Percentiles rank a stretch among this genome's conserved stretches.
phyloP scores from a whole-genome alignment of 2,329 filamentous ascomycete genomes.

The Venturia effusa region DNA sequence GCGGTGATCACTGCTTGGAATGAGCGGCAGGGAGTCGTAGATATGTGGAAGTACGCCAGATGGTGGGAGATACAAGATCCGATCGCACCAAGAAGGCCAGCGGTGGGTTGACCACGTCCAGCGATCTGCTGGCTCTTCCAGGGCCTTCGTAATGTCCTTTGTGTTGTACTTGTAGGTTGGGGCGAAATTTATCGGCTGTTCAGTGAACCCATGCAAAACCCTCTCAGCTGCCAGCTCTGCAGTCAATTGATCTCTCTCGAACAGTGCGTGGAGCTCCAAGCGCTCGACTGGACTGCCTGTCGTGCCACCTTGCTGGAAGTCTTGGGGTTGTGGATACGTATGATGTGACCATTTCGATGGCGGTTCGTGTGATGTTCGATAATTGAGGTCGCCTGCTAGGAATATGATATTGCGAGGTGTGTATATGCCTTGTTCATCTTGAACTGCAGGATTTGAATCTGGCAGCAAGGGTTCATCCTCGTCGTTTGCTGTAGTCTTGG shows the following conservation, averaged over 20 bases:
- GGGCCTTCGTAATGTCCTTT: background rate
- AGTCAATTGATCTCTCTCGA: constrained; percentile 68
- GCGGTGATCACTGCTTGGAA: constrained; percentile 79
- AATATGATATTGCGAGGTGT: constrained; percentile 67
- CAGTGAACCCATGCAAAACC: constrained; percentile 67
- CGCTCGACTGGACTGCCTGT: background rate
- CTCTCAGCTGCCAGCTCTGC: constrained; percentile 57
- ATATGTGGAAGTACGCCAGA: constrained; percentile 42
- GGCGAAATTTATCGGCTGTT: constrained; percentile 66
- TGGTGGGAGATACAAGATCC: constrained; percentile 64
- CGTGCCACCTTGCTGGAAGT: constrained; percentile 25
- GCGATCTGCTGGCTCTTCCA: constrained; percentile 23
- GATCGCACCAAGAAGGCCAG: constrained; percentile 89
- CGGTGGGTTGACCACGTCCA: constrained; percentile 74
- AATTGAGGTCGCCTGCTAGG: constrained; percentile 87
- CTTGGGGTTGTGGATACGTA: constrained; percentile 45
- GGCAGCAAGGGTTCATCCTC: constrained; percentile 24
- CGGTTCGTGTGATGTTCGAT: constrained; percentile 62
- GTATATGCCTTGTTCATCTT: constrained; percentile 53
- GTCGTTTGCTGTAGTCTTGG: constrained; percentile 13
- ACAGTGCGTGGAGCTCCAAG: constrained; percentile 39
- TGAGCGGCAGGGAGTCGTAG: constrained; percentile 68
- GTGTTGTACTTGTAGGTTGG: constrained; percentile 80
- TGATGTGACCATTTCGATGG: constrained; percentile 48
- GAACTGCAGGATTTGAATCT: constrained; percentile 11